Evolutionary conservation across 1,139 yeast genomes (phyloP).

Genomic region (Protomyces pachydermus): DNA sequence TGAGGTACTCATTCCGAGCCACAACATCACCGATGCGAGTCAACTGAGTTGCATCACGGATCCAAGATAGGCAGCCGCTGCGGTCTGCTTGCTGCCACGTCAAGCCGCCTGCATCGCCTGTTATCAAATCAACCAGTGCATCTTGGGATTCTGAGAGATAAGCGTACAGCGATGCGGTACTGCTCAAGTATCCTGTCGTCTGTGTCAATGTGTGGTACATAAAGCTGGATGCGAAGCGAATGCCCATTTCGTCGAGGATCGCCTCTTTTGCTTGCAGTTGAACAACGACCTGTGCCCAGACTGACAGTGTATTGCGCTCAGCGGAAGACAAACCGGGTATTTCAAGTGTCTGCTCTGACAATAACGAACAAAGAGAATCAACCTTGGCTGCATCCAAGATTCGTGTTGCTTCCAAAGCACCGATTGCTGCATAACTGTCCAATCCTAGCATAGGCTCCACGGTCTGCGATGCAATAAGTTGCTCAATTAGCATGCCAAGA

Average conservation of each 20-base stretch:
- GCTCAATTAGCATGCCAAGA: neutral
- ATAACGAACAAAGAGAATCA: neutral
- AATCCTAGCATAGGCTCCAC: neutral
- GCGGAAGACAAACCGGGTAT: neutral
- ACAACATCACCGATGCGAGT: slow-evolving; percentile 51
- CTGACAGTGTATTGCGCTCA: neutral
- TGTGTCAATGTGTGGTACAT: neutral
- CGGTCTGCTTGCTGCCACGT: slow-evolving; percentile 60
- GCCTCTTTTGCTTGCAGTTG: neutral
- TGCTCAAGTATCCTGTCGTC: neutral
- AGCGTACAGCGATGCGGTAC: slow-evolving; percentile 72
- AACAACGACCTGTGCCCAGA: neutral
- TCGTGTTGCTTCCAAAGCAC: neutral
- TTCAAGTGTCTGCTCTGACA: neutral
- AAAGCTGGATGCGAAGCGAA: neutral
- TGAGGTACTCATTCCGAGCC: slow-evolving; percentile 15
- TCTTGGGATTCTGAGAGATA: slow-evolving; percentile 52
- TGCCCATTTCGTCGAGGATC: slow-evolving; percentile 11
- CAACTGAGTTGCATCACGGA: slow-evolving; percentile 48
- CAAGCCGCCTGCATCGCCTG: slow-evolving; percentile 44
- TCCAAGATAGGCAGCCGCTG: slow-evolving; percentile 72
- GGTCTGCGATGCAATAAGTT: neutral
- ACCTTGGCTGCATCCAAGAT: slow-evolving; percentile 1
- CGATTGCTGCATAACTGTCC: neutral
- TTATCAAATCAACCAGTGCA: slow-evolving; percentile 53